Conservation (phyloP, 108 stramenopile species). For the Skeletonema menzelii region DNA sequence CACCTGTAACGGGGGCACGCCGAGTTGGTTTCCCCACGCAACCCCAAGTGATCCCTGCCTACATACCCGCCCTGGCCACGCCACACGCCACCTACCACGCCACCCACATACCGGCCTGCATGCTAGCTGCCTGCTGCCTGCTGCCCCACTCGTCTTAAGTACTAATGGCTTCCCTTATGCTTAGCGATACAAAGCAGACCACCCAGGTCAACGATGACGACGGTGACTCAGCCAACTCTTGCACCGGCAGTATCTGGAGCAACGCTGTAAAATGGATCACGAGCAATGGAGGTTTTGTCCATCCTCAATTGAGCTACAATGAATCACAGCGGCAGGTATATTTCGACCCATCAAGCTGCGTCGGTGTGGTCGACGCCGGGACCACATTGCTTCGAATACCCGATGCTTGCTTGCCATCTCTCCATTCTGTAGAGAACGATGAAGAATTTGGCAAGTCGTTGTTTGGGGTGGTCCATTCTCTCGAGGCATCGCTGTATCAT, state of each 20-base stretch:
- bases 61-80: too few relatives aligned
- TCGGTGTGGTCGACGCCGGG: slow-evolving; percentile 3
- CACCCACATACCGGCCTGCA: too few relatives aligned
- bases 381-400: slow-evolving; percentile 22
- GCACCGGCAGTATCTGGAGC: slow-evolving; percentile 9
- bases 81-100: too few relatives aligned
- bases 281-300: slow-evolving; percentile 30
- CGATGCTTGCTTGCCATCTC: slow-evolving; percentile 20
- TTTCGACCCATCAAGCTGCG: background rate
- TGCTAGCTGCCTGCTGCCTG: too few relatives aligned
- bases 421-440: slow-evolving; percentile 26
- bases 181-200: background rate
- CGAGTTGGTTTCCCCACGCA: too few relatives aligned
- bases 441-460: slow-evolving; percentile 28
- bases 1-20: too few relatives aligned
- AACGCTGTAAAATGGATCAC: slow-evolving; percentile 24
- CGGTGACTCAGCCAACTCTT: too few relatives aligned
- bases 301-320: slow-evolving; percentile 20
- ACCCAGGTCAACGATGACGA: background rate
- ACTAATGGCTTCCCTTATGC: too few relatives aligned
- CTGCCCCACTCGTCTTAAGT: too few relatives aligned
- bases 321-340: background rate
- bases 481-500: slow-evolving; percentile 24
- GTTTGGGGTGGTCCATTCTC: slow-evolving; percentile 29
- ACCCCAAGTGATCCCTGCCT: too few relatives aligned